Conservation (phyloP, 306 rosid genomes). For the Cicer cuneatum region DNA sequence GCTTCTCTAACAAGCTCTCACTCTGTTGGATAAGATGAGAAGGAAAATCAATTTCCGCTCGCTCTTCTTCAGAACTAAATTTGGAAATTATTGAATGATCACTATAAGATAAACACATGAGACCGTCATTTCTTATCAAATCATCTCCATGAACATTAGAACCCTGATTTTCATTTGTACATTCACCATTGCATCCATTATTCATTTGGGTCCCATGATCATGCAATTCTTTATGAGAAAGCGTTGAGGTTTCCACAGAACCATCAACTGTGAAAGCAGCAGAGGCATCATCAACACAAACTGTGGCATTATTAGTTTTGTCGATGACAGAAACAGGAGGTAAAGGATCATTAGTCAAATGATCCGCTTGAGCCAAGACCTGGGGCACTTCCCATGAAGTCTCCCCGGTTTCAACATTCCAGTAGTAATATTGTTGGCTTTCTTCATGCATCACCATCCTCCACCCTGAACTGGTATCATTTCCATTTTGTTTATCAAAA, state of each 20-base stretch:
- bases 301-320: slow-evolving; percentile 45
- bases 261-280: slow-evolving; percentile 49
- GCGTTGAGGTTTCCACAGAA: slow-evolving; percentile 35
- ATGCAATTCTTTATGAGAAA: slow-evolving; percentile 47
- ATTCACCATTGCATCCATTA: slow-evolving; percentile 51
- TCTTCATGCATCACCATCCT: slow-evolving; percentile 95
- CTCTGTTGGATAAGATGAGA: slow-evolving; percentile 58
- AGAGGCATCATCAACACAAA: slow-evolving; percentile 45
- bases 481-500: slow-evolving; percentile 50
- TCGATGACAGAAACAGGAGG: slow-evolving; percentile 46
- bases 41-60: slow-evolving; percentile 55
- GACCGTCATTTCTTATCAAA: slow-evolving; percentile 40
- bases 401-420: slow-evolving; percentile 94
- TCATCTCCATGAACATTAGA: slow-evolving; percentile 50
- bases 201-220: slow-evolving; percentile 55
- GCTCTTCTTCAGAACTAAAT: slow-evolving; percentile 50
- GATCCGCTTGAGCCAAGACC: slow-evolving; percentile 62
- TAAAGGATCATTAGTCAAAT: slow-evolving; percentile 48
- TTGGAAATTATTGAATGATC: slow-evolving; percentile 42
- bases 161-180: slow-evolving; percentile 50
- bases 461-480: slow-evolving; percentile 80
- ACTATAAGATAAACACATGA: slow-evolving; percentile 33
- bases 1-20: slow-evolving; percentile 70
- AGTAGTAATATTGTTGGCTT: slow-evolving; percentile 82
- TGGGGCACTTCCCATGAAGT: slow-evolving; percentile 96